These are phyloP conservation scores for Neurospora tetraspora DNA, from an alignment of 495 filamentous ascomycete genomes.

Conservation along the genomic window DNA sequence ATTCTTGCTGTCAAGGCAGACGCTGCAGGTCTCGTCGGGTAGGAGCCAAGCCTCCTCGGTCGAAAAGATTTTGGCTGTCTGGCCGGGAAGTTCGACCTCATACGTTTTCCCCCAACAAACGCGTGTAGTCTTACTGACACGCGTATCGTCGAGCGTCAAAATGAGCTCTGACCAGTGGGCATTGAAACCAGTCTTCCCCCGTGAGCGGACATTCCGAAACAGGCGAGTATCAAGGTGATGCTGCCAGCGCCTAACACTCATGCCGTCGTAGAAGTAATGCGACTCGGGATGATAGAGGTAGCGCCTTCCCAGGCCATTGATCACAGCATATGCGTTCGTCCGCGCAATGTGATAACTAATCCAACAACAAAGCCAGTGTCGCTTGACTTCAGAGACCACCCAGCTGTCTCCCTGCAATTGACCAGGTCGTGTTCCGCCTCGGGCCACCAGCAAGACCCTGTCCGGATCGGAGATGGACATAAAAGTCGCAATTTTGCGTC, in stretches of 20 bases:
- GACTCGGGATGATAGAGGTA: slow-evolving; percentile 22
- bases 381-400: slow-evolving; percentile 17
- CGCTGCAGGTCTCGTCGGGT: slow-evolving; percentile 22
- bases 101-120: slow-evolving; percentile 20
- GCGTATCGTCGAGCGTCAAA: slow-evolving; percentile 9
- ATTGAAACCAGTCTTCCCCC: slow-evolving; percentile 11
- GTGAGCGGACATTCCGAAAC: slow-evolving; percentile 9
- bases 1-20: slow-evolving; percentile 30
- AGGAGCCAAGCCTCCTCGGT: slow-evolving; percentile 28
- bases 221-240: slow-evolving; percentile 7
- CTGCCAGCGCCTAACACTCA: not conserved
- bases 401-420: slow-evolving; percentile 24
- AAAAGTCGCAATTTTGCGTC: slow-evolving; percentile 8
- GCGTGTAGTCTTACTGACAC: slow-evolving; percentile 5
- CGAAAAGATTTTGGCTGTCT: slow-evolving; percentile 20
- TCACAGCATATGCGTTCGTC: slow-evolving; percentile 13
- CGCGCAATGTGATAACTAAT: slow-evolving; percentile 17
- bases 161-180: slow-evolving; percentile 14
- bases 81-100: slow-evolving; percentile 21
- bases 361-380: slow-evolving; percentile 25
- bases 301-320: slow-evolving; percentile 20
- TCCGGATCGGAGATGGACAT: slow-evolving; percentile 12
- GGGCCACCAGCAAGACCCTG: slow-evolving; percentile 19
- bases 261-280: not conserved
- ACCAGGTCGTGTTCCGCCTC: slow-evolving; percentile 21